Evolutionary conservation across 306 rosid species (phyloP), one percentile per base, ranked within the genome.

Genomic region (Erythrophleum fordii): DNA sequence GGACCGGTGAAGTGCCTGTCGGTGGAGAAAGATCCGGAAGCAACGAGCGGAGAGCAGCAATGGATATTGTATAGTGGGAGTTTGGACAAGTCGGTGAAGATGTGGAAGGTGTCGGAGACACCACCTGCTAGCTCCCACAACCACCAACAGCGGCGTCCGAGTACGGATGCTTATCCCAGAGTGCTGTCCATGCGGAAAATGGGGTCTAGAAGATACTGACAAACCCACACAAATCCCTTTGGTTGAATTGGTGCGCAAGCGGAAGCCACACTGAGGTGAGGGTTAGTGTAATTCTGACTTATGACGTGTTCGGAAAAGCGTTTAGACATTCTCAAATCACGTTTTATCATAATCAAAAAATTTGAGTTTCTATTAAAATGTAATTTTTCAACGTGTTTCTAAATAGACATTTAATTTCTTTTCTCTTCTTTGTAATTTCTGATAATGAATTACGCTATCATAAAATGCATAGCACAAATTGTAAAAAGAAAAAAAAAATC

Each of bases 1-100:
- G 99, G 99, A 0, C 99, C 99, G 0, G 97, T 95, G 1, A 95
- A 95, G 83, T 95, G 99, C n/a, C 84, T 95, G 45, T 96, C 97
- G 0, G 83, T 85, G 5, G 94, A 88, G 80, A 89, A 49, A 49
- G 97, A 95, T 28, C 60, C 17, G 0, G 92, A 86, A 7, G 69
- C 84, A 0, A 49, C 62, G 44, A 46, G 34, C 0, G 81, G 78
- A 0, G 93, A 89, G 77, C 46, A 28, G 5, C 59, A 83, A 7
- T 95, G 97, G 97, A 88, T 87, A n/a, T 49, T 93, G 48, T 95
- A 93, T 6, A 93, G 94, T 22, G 99, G 99, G 12, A 93, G 99
- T 77, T 90, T 93, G 97, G 99, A 95, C 61, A 93, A 93, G 85
- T 91, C 98, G 0, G 98, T 95, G 14, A 95, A 95, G 86, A 88